These are phyloP conservation scores for Glaciozyma martinii DNA, from an alignment of 768 basidiomycete species.

Conservation along the genomic window DNA sequence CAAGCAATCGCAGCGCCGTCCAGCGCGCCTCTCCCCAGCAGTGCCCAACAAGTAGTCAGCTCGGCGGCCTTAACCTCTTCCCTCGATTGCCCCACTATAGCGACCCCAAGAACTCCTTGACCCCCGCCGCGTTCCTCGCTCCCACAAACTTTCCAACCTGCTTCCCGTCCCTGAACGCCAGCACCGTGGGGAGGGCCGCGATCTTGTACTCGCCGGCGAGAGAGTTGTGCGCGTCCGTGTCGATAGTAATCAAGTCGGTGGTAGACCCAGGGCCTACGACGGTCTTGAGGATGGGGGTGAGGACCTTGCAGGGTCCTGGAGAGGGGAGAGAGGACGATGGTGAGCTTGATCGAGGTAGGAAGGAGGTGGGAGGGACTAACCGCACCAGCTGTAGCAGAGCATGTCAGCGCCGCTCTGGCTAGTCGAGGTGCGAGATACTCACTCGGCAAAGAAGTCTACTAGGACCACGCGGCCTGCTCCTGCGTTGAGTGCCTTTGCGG, in stretches of 20 bases:
- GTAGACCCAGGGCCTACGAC: conserved; percentile 11
- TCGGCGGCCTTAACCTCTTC: no score
- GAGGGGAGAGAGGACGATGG: conserved; percentile 10
- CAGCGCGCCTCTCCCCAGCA: no score
- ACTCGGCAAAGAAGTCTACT: no score
- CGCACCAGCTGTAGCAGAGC: neutral
- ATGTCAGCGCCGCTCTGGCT: no score
- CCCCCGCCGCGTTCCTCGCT: neutral
- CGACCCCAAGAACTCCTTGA: neutral
- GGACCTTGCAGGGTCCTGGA: conserved; percentile 18
- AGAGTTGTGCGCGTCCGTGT: conserved; percentile 19
- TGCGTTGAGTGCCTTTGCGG: no score
- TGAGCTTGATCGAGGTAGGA: neutral
- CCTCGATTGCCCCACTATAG: no score
- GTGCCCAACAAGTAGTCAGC: no score
- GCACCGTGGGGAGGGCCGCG: conserved; percentile 16
- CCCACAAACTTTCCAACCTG: neutral
- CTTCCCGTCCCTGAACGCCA: neutral
- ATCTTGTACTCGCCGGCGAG: conserved; percentile 24
- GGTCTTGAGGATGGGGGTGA: conserved; percentile 17
- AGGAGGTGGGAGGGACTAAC: neutral
- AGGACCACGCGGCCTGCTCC: no score
- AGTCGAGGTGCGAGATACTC: no score
- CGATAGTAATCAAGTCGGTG: conserved; percentile 21
- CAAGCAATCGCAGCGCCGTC: no score